These are phyloP conservation scores for Candida nemodendra DNA, from an alignment of 805 yeast genomes.

Conservation along the genomic window DNA sequence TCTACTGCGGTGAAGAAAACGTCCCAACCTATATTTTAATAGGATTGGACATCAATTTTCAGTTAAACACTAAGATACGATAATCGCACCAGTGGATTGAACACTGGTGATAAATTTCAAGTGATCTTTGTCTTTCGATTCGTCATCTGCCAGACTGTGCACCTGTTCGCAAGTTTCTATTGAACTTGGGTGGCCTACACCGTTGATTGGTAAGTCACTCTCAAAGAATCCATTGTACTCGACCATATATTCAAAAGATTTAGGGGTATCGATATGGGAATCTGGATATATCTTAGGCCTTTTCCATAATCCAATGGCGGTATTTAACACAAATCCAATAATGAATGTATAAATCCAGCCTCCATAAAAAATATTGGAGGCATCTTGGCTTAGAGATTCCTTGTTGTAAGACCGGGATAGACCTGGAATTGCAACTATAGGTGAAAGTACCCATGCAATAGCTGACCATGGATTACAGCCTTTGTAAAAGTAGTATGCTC, in stretches of 20 bases:
- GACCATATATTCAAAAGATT: conserved; percentile 23
- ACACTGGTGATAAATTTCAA: conserved; percentile 10
- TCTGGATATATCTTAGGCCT: conserved; percentile 24
- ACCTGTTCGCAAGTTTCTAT: conserved; percentile 4
- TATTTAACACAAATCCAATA: conserved; percentile 15
- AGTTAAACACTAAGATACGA: too few species aligned
- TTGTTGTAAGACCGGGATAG: conserved; percentile 28
- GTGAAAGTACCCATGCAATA: conserved; percentile 20
- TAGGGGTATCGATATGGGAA: conserved; percentile 20
- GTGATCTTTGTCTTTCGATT: neutral
- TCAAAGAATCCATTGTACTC: conserved; percentile 24
- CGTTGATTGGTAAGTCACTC: conserved; percentile 25
- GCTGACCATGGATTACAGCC: conserved; percentile 19
- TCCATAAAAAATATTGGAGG: conserved; percentile 22
- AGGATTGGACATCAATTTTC: too few species aligned
- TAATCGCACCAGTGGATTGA: conserved; percentile 13
- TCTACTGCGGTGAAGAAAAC: too few species aligned
- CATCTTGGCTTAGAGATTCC: conserved; percentile 11
- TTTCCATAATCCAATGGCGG: conserved; percentile 11
- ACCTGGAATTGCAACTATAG: conserved; percentile 29
- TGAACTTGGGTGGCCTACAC: conserved; percentile 22
- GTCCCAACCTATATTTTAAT: too few species aligned
- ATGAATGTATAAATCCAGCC: conserved; percentile 27
- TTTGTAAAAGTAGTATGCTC: conserved; percentile 18
- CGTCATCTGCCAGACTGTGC: conserved; percentile 2